Conservation (phyloP, 257 asterid species). For the Solanum pimpinellifolium region DNA sequence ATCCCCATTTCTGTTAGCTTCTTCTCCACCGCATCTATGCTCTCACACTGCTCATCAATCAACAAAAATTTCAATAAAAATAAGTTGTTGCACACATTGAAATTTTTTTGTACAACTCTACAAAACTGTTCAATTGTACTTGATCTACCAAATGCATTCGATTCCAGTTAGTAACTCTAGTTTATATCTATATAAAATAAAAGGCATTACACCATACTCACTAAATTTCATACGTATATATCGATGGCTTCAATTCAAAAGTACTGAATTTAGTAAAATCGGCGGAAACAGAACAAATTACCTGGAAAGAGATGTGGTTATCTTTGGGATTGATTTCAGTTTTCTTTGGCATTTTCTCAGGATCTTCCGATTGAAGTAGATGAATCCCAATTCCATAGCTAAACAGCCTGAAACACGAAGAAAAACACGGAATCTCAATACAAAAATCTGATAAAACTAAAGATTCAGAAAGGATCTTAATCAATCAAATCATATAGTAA, state of each 20-base stretch:
- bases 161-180: too few species aligned
- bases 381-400: conserved; percentile 95
- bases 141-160: background rate
- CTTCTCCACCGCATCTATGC: conserved; percentile 84
- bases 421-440: background rate
- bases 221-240: too few species aligned
- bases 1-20: conserved; percentile 71
- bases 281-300: background rate
- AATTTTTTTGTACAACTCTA: background rate
- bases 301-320: conserved; percentile 96
- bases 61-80: background rate
- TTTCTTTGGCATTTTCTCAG: conserved; percentile 53
- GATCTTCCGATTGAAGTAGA: conserved; percentile 72
- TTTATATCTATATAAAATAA: too few species aligned
- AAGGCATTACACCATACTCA: background rate
- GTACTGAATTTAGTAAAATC: background rate
- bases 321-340: conserved; percentile 81
- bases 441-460: background rate
- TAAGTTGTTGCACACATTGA: background rate
- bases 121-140: background rate
- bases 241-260: background rate
- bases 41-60: conserved; percentile 53
- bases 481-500: background rate
- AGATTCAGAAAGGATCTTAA: background rate
- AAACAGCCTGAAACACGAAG: conserved; percentile 44